Evolutionary conservation across 768 basidiomycete genomes (phyloP), one percentile per base, ranked within the genome.

Genomic region (Tephrocybe sp.): DNA sequence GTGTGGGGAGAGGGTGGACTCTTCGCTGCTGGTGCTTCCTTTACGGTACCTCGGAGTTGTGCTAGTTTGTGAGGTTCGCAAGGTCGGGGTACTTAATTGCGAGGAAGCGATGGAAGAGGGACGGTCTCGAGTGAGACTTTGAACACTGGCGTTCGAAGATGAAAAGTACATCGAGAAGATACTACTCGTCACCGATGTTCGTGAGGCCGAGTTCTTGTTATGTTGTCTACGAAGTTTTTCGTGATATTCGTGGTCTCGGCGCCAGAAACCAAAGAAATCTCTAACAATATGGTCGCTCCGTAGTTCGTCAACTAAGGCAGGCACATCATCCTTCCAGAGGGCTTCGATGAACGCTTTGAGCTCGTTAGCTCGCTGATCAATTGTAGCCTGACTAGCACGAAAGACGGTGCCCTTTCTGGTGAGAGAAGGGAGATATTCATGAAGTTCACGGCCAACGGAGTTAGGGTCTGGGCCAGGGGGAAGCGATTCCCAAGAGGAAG

Each of bases 401-500:
- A 92, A 92, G 34, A 92, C 57, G 0, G 82, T 82, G 3, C 79
- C 84, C 59, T 84, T 88, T 66, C 84, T 87, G 2, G 80, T 78
- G 33, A 92, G 73, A 46, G 72, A 73, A 16, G 90, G 90, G 2
- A 92, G 61, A 57, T 81, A 66, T 4, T 76, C 57, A 58, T 90
- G 87, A 34, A 91, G 75, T 51, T 87, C 79, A 43, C 72, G 77
- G n/a, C 82, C 81, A 36, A 91, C 77, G 12, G 83, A 82, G 41
- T 77, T 79, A 4, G 88, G 87, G 57, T 88, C 77, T n/a, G 89
- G 89, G 7, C 88, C 90, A 6, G 86, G 85, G 11, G 90, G 90
- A 16, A 92, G 75, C 1, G 88, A 91, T 45, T 91, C 90, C 73
- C 86, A 92, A 12, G 90, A 91, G 1, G 90, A 83, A 1, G 90